These are phyloP conservation scores for Cucurbitaria berberidis DNA, from an alignment of 2,329 filamentous ascomycete species.

Conservation along the genomic window DNA sequence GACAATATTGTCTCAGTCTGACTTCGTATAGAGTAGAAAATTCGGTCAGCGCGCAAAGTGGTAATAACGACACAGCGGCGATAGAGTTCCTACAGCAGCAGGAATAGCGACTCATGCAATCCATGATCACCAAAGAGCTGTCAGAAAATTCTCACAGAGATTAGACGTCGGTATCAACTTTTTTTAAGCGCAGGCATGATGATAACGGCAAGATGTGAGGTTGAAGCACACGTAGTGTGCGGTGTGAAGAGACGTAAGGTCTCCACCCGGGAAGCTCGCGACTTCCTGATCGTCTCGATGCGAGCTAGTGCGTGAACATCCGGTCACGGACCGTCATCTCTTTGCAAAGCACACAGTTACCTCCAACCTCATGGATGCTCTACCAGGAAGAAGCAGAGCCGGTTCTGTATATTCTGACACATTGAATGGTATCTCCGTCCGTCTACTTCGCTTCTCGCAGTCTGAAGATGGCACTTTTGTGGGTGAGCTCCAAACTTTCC, in stretches of 20 bases:
- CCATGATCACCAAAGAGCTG: neutral
- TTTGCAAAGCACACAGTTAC: neutral
- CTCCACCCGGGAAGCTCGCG: neutral
- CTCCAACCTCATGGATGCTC: conserved; percentile 4
- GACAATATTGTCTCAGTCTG: no score
- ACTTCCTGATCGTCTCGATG: neutral
- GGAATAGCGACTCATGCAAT: no score
- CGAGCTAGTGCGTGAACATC: neutral
- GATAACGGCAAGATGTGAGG: neutral
- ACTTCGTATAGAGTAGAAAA: no score
- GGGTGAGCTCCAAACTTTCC: conserved; percentile 28
- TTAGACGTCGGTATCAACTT: neutral
- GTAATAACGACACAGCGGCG: no score
- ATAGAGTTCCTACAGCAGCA: no score
- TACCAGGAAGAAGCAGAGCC: conserved; percentile 1
- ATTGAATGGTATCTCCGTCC: conserved; percentile 14
- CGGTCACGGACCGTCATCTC: neutral
- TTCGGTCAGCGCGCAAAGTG: no score
- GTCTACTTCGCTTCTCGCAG: conserved; percentile 20
- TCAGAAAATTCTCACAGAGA: neutral
- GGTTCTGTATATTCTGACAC: conserved; percentile 14
- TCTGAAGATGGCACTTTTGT: conserved; percentile 16
- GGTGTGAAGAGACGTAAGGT: neutral
- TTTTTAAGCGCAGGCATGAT: neutral
- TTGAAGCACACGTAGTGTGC: neutral